A percentile compares a stretch with the other conserved stretches of the same genome.
Conservation (phyloP, 495 filamentous ascomycete genomes). For the Melanomma pulvis-pyrius region DNA sequence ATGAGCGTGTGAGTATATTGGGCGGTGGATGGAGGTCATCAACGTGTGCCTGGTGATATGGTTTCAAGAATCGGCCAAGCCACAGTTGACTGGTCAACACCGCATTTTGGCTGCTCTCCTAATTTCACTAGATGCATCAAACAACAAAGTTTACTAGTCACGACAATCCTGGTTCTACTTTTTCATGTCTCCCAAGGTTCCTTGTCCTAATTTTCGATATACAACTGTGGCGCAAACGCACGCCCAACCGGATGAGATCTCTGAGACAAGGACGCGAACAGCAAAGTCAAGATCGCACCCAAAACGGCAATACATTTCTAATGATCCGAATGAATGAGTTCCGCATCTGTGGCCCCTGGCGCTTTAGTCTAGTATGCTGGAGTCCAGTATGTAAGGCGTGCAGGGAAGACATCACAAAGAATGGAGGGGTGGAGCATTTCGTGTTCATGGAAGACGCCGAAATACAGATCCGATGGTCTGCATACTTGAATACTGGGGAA, state of each 20-base stretch:
- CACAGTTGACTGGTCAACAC: neutral
- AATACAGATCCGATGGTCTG: too few species aligned
- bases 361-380: neutral
- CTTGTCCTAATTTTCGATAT: neutral
- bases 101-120: neutral
- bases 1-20: slow-evolving; percentile 15
- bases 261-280: neutral
- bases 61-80: neutral
- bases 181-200: neutral
- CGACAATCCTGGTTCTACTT: neutral
- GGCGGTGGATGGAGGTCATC: slow-evolving; percentile 18
- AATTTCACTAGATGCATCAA: too few species aligned
- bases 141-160: too few species aligned
- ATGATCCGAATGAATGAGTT: neutral
- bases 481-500: too few species aligned
- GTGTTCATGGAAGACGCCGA: neutral
- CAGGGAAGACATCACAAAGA: neutral
- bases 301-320: neutral
- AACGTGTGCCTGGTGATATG: slow-evolving; percentile 6
- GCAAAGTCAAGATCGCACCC: neutral
- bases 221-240: neutral
- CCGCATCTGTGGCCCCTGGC: neutral
- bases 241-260: neutral
- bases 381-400: neutral
- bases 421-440: neutral